Percentiles rank a stretch among this genome's conserved stretches.
Conservation (phyloP, 2,329 filamentous ascomycete genomes). For the Microsporum audouinii region DNA sequence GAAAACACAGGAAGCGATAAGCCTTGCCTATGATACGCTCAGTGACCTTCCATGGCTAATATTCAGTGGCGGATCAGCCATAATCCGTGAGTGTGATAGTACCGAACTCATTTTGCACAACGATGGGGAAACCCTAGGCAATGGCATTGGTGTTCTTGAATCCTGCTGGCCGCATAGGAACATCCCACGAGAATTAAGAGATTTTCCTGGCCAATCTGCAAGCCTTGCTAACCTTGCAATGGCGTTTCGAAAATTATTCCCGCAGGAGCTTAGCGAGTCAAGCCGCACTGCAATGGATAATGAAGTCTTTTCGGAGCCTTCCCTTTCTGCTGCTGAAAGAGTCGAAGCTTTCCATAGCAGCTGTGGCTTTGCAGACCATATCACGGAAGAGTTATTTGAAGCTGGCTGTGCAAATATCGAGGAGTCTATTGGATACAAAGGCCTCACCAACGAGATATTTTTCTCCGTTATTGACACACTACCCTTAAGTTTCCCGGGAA, state of each 20-base stretch:
- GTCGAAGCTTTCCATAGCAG: conserved; percentile 69
- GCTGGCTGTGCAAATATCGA: conserved; percentile 60
- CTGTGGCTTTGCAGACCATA: conserved; percentile 63
- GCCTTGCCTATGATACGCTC: conserved; percentile 60
- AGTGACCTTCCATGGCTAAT: conserved; percentile 71
- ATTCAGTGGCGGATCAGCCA: conserved; percentile 67
- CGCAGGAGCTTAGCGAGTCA: conserved; percentile 55
- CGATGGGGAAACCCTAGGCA: conserved; percentile 30
- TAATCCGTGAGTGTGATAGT: conserved; percentile 65
- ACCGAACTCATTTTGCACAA: conserved; percentile 70
- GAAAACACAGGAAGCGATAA: conserved; percentile 68
- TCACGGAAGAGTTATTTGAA: conserved; percentile 70
- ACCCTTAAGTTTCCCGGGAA: conserved; percentile 30
- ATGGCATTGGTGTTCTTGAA: conserved; percentile 29
- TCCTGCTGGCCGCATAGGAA: conserved; percentile 36
- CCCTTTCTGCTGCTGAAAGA: conserved; percentile 57
- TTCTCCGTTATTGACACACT: conserved; percentile 41
- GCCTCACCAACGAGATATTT: conserved; percentile 41
- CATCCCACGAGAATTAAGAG: conserved; percentile 38
- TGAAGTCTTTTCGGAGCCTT: conserved; percentile 64
- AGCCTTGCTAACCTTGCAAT: conserved; percentile 58
- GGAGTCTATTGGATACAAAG: conserved; percentile 45
- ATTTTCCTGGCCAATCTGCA: conserved; percentile 44
- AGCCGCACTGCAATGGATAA: conserved; percentile 56
- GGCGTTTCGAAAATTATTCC: conserved; percentile 58